Evolutionary conservation across 2,329 filamentous ascomycete species (phyloP).

Genomic region (Teratosphaeria destructans): DNA sequence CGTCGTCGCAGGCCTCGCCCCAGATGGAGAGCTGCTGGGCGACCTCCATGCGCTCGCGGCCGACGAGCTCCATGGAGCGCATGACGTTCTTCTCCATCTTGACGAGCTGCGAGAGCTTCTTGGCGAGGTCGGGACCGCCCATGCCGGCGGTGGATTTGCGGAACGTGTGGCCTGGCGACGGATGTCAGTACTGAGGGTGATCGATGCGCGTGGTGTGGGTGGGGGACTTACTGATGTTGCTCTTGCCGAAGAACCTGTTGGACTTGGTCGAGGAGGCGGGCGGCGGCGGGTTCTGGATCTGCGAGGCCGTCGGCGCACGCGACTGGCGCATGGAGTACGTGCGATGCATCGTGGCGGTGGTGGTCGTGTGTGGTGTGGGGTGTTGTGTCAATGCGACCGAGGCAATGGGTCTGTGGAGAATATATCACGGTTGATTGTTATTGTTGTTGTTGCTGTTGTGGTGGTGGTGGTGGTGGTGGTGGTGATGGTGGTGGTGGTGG

Average conservation of each 20-base stretch:
- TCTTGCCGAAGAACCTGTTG: conserved; percentile 76
- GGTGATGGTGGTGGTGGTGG: not conserved
- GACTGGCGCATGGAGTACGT: conserved; percentile 98
- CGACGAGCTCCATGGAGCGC: conserved; percentile 92
- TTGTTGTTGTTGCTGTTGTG: too few relatives aligned
- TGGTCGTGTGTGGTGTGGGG: conserved; percentile 1
- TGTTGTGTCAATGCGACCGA: not conserved
- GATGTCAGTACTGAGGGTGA: conserved; percentile 1
- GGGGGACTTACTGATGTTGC: conserved; percentile 62
- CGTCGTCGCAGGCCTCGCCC: conserved; percentile 91
- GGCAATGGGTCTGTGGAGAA: not conserved
- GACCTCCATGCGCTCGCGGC: conserved; percentile 94
- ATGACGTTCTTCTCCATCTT: conserved; percentile 99
- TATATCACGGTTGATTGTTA: not conserved
- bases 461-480: not conserved
- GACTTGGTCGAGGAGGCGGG: conserved; percentile 86
- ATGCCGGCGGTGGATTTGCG: conserved; percentile 65
- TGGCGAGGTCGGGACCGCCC: conserved; percentile 79
- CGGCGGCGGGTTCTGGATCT: conserved; percentile 84
- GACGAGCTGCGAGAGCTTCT: conserved; percentile 94
- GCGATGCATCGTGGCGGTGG: conserved; percentile 65
- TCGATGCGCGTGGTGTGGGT: not conserved
- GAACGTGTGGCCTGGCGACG: conserved; percentile 52
- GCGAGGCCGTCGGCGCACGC: conserved; percentile 87
- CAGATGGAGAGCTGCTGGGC: conserved; percentile 98